Evolutionary conservation across 2,329 filamentous ascomycete genomes (phyloP).

Genomic region (Monilinia polystroma): DNA sequence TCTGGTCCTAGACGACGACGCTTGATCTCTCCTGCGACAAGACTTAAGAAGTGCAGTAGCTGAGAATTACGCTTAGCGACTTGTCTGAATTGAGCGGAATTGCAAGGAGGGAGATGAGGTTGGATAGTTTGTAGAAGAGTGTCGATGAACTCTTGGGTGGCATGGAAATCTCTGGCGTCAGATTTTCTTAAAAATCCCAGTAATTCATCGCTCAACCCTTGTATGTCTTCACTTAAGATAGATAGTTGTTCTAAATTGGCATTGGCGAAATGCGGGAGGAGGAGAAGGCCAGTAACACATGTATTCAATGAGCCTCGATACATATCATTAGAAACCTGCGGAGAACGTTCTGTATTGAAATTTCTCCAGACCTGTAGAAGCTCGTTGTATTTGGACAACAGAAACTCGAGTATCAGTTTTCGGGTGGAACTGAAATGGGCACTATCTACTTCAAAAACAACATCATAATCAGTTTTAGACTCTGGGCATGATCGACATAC

Average conservation of each 20-base stretch:
- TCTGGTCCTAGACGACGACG: slow-evolving; percentile 22
- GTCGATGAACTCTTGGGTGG: slow-evolving; percentile 29
- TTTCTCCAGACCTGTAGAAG: slow-evolving; percentile 36
- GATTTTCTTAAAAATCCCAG: slow-evolving; percentile 29
- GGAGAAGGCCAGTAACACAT: slow-evolving; percentile 34
- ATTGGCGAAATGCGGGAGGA: slow-evolving; percentile 33
- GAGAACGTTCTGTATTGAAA: slow-evolving; percentile 30
- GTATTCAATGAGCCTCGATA: slow-evolving; percentile 36
- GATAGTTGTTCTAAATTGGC: slow-evolving; percentile 26
- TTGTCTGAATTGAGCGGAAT: slow-evolving; percentile 26
- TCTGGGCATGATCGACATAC: slow-evolving; percentile 34
- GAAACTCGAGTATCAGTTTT: slow-evolving; percentile 39
- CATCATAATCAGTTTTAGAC: slow-evolving; percentile 20
- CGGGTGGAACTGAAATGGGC: slow-evolving; percentile 35
- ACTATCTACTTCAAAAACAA: slow-evolving; percentile 31
- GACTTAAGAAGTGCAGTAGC: slow-evolving; percentile 34
- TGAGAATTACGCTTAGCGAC: slow-evolving; percentile 29
- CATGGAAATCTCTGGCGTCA: slow-evolving; percentile 26
- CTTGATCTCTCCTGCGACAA: slow-evolving; percentile 31
- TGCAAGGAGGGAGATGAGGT: slow-evolving; percentile 36
- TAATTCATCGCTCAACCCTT: slow-evolving; percentile 30
- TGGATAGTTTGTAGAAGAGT: slow-evolving; percentile 36
- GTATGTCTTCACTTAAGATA: slow-evolving; percentile 28
- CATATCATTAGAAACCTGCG: slow-evolving; percentile 35
- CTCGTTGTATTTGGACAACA: slow-evolving; percentile 35